These are phyloP conservation scores for Naganishia onofrii DNA, from an alignment of 768 basidiomycete genomes.

Conservation along the genomic window DNA sequence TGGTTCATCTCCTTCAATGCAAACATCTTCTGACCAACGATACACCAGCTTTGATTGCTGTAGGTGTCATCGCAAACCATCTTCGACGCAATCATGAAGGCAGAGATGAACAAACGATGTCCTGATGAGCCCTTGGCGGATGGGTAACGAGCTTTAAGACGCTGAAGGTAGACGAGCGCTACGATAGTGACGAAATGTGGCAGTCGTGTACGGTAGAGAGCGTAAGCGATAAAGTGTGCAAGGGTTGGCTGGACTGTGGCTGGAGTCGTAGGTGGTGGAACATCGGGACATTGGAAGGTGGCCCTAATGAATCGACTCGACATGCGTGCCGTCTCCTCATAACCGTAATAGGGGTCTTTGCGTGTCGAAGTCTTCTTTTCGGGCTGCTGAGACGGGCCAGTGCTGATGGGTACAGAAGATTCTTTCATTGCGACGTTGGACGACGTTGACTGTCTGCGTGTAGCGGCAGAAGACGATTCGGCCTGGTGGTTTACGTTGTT, in stretches of 20 bases:
- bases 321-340: conserved; percentile 68
- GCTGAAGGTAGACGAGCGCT: conserved; percentile 70
- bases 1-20: conserved; percentile 84
- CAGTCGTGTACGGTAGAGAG: conserved; percentile 76
- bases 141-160: conserved; percentile 86
- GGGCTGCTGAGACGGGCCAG: neutral
- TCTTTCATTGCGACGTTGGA: neutral
- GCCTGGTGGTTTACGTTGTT: neutral
- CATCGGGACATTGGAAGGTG: conserved; percentile 80
- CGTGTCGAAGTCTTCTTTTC: conserved; percentile 1
- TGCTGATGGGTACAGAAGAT: neutral
- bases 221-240: conserved; percentile 80
- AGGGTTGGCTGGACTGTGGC: conserved; percentile 62
- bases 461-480: neutral
- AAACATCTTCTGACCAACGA: conserved; percentile 86
- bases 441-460: neutral
- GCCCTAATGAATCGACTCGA: conserved; percentile 78
- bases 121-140: conserved; percentile 86
- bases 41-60: conserved; percentile 87
- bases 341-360: conserved; percentile 62
- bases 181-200: conserved; percentile 67
- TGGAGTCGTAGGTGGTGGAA: conserved; percentile 60
- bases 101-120: conserved; percentile 83
- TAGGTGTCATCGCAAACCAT: conserved; percentile 94
- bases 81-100: conserved; percentile 87